Percentiles rank a stretch among this genome's conserved stretches.
Conservation (phyloP, 495 filamentous ascomycete genomes). For the Rostrohypoxylon terebratum region DNA sequence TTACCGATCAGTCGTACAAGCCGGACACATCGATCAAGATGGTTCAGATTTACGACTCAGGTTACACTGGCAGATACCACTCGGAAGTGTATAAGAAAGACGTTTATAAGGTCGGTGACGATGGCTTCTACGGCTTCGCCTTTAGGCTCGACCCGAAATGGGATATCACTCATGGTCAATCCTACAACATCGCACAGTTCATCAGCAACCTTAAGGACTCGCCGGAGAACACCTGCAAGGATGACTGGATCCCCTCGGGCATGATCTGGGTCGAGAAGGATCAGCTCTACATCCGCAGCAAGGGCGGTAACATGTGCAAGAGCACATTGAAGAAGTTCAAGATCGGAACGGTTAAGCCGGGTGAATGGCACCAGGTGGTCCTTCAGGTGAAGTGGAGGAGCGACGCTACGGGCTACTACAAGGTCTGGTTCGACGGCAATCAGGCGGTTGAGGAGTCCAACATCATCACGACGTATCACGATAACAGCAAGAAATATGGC, state of each 20-base stretch:
- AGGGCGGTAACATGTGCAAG: conserved; percentile 56
- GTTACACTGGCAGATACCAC: conserved; percentile 64
- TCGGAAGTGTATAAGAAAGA: conserved; percentile 60
- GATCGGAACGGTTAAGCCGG: conserved; percentile 55
- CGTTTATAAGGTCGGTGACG: conserved; percentile 61
- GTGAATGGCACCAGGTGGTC: conserved; percentile 61
- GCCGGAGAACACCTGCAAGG: conserved; percentile 55
- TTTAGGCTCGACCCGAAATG: conserved; percentile 63
- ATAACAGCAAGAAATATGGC: conserved; percentile 46
- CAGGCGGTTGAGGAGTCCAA: conserved; percentile 56
- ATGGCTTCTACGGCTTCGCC: conserved; percentile 65
- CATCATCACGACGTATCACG: conserved; percentile 58
- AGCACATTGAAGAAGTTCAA: conserved; percentile 46
- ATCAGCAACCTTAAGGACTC: conserved; percentile 59
- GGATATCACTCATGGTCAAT: conserved; percentile 58
- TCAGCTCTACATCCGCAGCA: conserved; percentile 60
- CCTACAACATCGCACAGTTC: conserved; percentile 66
- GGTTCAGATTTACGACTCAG: conserved; percentile 61
- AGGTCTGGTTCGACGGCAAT: conserved; percentile 61
- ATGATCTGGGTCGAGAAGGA: conserved; percentile 63
- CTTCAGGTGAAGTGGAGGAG: conserved; percentile 61
- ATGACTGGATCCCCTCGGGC: conserved; percentile 63
- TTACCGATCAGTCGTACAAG: conserved; percentile 58
- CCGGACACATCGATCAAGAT: conserved; percentile 60
- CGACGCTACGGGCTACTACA: conserved; percentile 58